phyloP scores from a whole-genome alignment of 2,329 filamentous ascomycete genomes.

The Celoporthe dispersa region DNA sequence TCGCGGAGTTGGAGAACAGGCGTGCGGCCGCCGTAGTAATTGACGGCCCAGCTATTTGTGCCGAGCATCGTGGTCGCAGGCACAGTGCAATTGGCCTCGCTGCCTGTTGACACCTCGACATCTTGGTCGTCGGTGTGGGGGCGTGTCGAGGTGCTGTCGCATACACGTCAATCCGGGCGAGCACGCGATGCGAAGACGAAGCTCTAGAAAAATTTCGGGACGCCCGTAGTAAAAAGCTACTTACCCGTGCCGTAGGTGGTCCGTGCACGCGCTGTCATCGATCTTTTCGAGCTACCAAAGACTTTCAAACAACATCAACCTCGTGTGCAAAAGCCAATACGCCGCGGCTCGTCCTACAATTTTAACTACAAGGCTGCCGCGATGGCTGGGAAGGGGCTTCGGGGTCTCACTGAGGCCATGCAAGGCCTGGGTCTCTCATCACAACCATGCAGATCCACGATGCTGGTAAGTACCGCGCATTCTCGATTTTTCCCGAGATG shows the following conservation, averaged over 20 bases:
- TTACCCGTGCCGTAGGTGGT: conserved; percentile 13
- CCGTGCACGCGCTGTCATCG: conserved; percentile 23
- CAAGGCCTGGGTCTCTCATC: conserved; percentile 52
- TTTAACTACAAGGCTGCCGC: background rate
- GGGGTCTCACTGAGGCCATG: conserved; percentile 58
- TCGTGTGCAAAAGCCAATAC: background rate
- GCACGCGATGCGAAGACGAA: conserved; percentile 25
- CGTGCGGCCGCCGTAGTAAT: conserved; percentile 40
- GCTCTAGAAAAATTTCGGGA: conserved; percentile 36
- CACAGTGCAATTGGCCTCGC: conserved; percentile 60
- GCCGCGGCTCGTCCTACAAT: background rate
- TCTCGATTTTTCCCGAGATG: background rate
- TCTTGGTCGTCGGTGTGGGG: conserved; percentile 38
- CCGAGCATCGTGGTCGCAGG: conserved; percentile 47
- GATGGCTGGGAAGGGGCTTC: conserved; percentile 55
- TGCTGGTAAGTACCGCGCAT: conserved; percentile 19
- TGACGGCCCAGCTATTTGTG: conserved; percentile 41
- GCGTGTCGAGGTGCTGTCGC: conserved; percentile 19
- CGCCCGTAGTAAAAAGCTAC: conserved; percentile 7
- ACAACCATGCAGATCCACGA: conserved; percentile 43
- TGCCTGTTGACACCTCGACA: conserved; percentile 65
- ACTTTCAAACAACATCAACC: background rate
- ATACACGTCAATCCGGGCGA: conserved; percentile 21
- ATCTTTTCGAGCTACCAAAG: conserved; percentile 25
- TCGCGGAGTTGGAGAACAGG: conserved; percentile 43